phyloP scores from a whole-genome alignment of 495 filamentous ascomycete genomes.

The Penicillium daleae region DNA sequence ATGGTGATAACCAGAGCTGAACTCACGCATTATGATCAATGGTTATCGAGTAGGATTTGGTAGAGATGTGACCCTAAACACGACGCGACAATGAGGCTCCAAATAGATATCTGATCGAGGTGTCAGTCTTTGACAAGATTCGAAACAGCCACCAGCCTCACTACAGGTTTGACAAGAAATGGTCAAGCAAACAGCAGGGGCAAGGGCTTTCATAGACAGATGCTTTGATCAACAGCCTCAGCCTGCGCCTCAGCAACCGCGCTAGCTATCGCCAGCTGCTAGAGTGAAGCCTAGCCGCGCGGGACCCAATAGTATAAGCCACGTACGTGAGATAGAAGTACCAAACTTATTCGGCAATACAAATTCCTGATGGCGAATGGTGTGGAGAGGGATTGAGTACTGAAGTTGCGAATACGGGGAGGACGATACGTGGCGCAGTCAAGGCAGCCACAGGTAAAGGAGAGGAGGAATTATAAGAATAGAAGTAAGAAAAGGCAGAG shows the following conservation, averaged over 20 bases:
- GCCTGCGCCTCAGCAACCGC: background rate
- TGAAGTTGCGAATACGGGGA: slow-evolving; percentile 3
- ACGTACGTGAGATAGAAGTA: slow-evolving; percentile 6
- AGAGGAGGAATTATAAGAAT: background rate
- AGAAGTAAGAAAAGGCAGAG: background rate
- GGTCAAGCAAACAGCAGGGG: background rate
- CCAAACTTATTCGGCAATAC: background rate
- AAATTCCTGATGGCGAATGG: background rate
- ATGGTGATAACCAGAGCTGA: background rate
- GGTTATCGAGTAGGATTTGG: background rate
- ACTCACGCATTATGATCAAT: slow-evolving; percentile 16
- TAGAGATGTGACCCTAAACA: background rate
- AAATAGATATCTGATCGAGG: background rate
- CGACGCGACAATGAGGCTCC: background rate
- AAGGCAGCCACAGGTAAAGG: slow-evolving; percentile 1
- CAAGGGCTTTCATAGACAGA: background rate
- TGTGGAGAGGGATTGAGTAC: slow-evolving; percentile 5
- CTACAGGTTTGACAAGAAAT: background rate
- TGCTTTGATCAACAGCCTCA: background rate
- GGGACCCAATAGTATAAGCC: background rate
- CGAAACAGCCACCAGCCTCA: background rate
- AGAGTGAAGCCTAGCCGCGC: background rate
- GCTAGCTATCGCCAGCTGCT: background rate
- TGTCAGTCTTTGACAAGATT: slow-evolving; percentile 4
- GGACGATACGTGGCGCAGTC: slow-evolving; percentile 4